These are phyloP conservation scores for Russula dissimulans DNA, from an alignment of 768 basidiomycete genomes.

Conservation along the genomic window DNA sequence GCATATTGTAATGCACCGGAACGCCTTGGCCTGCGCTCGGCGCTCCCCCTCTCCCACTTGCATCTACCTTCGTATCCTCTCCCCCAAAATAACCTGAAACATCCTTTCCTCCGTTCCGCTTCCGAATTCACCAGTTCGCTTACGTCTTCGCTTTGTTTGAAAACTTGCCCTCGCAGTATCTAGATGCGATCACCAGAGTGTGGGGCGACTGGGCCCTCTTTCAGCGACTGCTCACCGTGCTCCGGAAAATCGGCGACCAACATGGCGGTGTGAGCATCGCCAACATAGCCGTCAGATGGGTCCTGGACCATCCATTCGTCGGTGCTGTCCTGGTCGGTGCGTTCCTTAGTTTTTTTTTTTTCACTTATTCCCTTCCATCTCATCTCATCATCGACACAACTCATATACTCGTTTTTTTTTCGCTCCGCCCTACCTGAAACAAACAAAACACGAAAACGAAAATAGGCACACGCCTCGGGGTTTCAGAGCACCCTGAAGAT, in stretches of 20 bases:
- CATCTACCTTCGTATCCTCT: no score
- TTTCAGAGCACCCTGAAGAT: constrained; percentile 65
- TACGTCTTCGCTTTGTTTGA: neutral
- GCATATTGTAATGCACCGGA: no score
- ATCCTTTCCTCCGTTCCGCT: neutral
- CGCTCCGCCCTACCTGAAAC: no score
- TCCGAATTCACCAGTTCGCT: neutral
- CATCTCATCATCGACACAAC: neutral
- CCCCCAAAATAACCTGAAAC: no score
- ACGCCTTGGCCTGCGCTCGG: no score
- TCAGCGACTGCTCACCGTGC: constrained; percentile 49
- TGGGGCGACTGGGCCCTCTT: constrained; percentile 78
- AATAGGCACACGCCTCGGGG: constrained; percentile 63
- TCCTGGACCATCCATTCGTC: constrained; percentile 66
- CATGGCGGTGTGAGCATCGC: constrained; percentile 61
- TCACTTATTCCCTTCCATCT: neutral
- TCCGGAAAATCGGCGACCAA: constrained; percentile 57
- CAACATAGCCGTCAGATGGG: constrained; percentile 76
- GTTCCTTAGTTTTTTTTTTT: constrained; percentile 1
- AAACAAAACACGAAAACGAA: no score
- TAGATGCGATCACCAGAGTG: constrained; percentile 69
- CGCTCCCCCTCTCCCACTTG: no score
- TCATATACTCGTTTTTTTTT: no score
- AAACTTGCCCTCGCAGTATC: constrained; percentile 43
- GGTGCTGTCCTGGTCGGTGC: constrained; percentile 73